Evolutionary conservation across 1,284 basidiomycete species (phyloP), one percentile per base, ranked within the genome.

Genomic region (Porodaedalea pini): DNA sequence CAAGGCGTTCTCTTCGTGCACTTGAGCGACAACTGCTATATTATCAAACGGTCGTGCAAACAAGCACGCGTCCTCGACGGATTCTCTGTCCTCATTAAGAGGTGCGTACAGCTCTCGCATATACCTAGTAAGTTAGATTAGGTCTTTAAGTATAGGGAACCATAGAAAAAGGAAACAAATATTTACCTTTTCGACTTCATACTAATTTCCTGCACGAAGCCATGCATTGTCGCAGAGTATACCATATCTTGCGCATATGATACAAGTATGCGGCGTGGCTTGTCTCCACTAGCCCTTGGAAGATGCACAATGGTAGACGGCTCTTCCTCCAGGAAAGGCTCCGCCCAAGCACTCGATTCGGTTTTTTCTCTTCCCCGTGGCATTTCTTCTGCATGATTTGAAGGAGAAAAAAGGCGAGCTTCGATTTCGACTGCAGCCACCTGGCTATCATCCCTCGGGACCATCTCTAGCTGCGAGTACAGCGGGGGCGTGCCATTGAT

Each of bases 11-110:
- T 63, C 64, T 57, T 74, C 71, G 37, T 75, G 69, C 10, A 68
- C 68, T 59, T 77, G 75, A 5, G 70, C 77, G 2, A 77, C 65
- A n/a, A 77, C 59, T 13, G 73, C 50, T 32, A 72, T 31, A 31
- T 65, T 59, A 10, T 64, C 62, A 51, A 65, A 62, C 1, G 68
- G 64, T 31, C 65, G 56, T 3, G 56, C 58, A 27, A 79, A 54
- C 5, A 78, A 53, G 57, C 77, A 79, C 3, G 74, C 72, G 59
- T 79, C 79, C 29, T 80, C 75, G 10, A 79, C 66, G 23, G 64
- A 51, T 19, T 71, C 67, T 4, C 57, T 51, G 11, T 31, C 5
- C 13, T 49, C 40, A 1, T 60, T 56, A 4, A 45, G 36, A 1
- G 40, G 51, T 34, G 51, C 10, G 10, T 54, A 29, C 17, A 66